Evolutionary conservation across 2,329 filamentous ascomycete species (phyloP), one percentile per base, ranked within the genome.

Genomic region (Xylaria multiplex): DNA sequence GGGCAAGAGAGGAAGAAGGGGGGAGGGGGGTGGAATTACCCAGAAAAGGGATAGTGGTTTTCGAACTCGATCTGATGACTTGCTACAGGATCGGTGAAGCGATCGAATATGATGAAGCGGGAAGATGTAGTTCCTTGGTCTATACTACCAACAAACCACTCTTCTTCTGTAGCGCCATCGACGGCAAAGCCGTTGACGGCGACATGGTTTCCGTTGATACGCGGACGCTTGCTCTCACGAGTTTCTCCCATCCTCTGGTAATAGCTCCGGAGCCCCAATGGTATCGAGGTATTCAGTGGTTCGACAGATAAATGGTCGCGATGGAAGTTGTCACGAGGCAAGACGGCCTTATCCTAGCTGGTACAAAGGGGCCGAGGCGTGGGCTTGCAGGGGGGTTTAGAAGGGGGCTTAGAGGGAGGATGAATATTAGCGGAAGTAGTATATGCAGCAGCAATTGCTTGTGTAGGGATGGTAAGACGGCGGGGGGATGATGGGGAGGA

Each of bases 81-180:
- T 43, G 91, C 93, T 50, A 96, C 86, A 3, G 92, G 91, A 65
- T 91, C 88, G 62, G 93, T 93, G 48, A 86, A 81, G 70, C 88
- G 88, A 79, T 97, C 90, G 81, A 97, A 97, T 76, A 97, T 94
- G 72, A 97, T 86, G 80, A 97, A 97, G 43, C 93, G 87, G 40
- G 93, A 92, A 65, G 91, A 95, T 37, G 93, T 97, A 13, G 93
- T 97, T 65, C 93, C 93, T 75, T 96, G 93, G 77, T 97, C 93
- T 77, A 97, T 94, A 72, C 91, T 92, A 66, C 93, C 93, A 67
- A 97, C 90, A 75, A 92, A 97, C 80, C 87, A 87, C 63, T 90
- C 80, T 46, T 81, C 67, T 14, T 49, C 19, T 46, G 16, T 59
- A 8, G 61, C 35, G 46, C 62, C 66, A 49, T 72, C 64, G 53